Base-by-base conservation (phyloP, 768 basidiomycete species). In the Brasilioporus rufonigricans region DNA sequence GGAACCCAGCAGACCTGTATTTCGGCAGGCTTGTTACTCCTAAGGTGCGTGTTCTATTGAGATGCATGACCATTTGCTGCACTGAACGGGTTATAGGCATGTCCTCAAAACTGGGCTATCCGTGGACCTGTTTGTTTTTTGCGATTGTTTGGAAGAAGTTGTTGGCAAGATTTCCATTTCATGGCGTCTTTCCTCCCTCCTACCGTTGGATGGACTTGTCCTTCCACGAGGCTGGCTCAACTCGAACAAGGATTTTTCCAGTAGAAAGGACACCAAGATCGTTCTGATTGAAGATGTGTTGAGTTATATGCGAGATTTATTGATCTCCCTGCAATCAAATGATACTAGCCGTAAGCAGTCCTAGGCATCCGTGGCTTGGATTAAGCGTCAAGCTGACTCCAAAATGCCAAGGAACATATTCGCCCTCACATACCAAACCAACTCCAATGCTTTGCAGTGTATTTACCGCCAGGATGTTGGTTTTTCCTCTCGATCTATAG, bases 151-250 rank as follows among this genome's bases (percentile, higher is more conserved):
- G 18, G 86, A 87, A 39, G 65, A 67, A 11, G 62, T 86, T 2
- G 76, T 78, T 44, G n/a, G n/a, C n/a, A n/a, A n/a, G n/a, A n/a
- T n/a, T n/a, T n/a, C n/a, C n/a, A n/a, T n/a, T n/a, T n/a, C 71
- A 1, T 61, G 63, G 39, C 66, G 65, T 62, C 67, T 52, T 58
- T 61, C 27, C 36, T 56, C 13, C 21, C 21, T 13, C 6, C 55
- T 40, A 0, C 51, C 41, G 41, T 64, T 83, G 0, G 78, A 85
- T 61, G n/a, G n/a, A n/a, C n/a, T n/a, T n/a, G n/a, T n/a, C n/a
- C n/a, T n/a, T n/a, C n/a, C n/a, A n/a, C n/a, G 75, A 2, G 78
- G 75, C 48, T 87, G 84, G 83, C 61, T 84, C 19, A 32, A 70
- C 16, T 18, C 38, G 26, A 41, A 61, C 43, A 54, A 55, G 16